Base-by-base conservation (phyloP, 495 filamentous ascomycete genomes). In the Penicillium roqueforti region DNA sequence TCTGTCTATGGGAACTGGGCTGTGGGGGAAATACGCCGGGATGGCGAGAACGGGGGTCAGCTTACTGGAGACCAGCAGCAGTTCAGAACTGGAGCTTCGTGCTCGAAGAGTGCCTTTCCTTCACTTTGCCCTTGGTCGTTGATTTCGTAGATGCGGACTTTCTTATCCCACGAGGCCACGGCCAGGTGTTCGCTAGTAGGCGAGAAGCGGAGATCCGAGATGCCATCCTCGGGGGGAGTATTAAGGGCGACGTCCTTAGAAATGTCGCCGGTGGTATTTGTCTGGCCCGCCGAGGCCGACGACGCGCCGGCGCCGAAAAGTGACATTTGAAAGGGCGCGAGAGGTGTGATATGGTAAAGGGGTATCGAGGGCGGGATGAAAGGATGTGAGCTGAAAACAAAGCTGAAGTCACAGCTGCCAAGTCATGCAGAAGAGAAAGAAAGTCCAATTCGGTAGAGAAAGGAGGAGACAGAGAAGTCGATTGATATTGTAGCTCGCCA, bases 111-210 rank as follows among this genome's bases (percentile, higher is more conserved):
- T 22, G 89, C 87, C 64, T 89, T 92, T 37, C 87, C 88, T 69
- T 84, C 77, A 65, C 85, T 90, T 58, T 80, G 75, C 25, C 87
- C 87, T 55, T 80, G 79, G 37, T 75, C 71, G 51, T 85, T 84
- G 69, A 93, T 87, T 68, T 95, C 87, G 70, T 95, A 97, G 62
- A 97, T 92, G 61, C 88, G 86, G 58, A 95, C 88, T 60, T 89
- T 91, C 69, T 92, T 95, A 65, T 97, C 92, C 92, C 92, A 97
- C 38, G 87, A 92, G 46, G 89, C 79, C 36, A 93, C 87, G 26
- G 92, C 91, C 14, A 96, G 74, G 71, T 89, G 83, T 48, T 96
- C 86, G 54, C 77, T 78, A 49, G 78, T 74, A 0, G 89, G 83
- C n/a, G 88, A 92, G 71, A 93, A 97, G 32, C 78, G 74, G 55